Base-by-base conservation (phyloP, 176 grass and related monocot species). In the Oryza longistaminata region DNA sequence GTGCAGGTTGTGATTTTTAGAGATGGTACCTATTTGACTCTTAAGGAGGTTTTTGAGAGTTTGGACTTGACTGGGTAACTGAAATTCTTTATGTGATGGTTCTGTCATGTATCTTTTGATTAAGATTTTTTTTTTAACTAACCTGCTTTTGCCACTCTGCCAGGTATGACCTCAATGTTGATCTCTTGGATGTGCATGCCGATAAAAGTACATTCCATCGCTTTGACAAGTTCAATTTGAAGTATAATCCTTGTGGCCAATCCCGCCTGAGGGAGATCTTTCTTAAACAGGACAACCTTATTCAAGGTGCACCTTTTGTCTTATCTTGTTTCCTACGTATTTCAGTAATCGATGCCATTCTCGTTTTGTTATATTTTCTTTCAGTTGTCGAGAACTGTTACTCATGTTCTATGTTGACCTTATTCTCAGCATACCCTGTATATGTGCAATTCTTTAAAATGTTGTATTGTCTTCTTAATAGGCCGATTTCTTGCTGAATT, bases 171-270 rank as follows among this genome's bases (percentile, higher is more conserved):
- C 92, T 97, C 49, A 97, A 95, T 91, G 95, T 97, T 65, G 95
- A 97, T 93, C 87, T 97, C 44, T 88, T 97, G 82, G 95, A 97
- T 44, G 95, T 97, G 64, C 95, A 97, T 90, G 95, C 95, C 60
- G 95, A 97, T 85, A 97, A 97, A 79, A 97, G 92, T 64, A 97
- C 95, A 83, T 97, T 97, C 93, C 95, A 97, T 78, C 95, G 95
- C 22, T 97, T 97, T 82, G 95, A 97, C 84, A 97, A 97, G 76
- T 97, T 97, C 67, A 97, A 97, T 88, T 85, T 95, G 71, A 97
- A 97, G 76, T 97, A 97, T 85, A 97, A 97, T 70, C 95, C 95
- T 15, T 97, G 95, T 84, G 92, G 95, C 10, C 95, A 97, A 66
- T 95, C 92, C 84, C 93, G 95, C 22, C 76, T 97, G 39, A 92